These are phyloP conservation scores for Colletotrichum euphorbiae DNA, from an alignment of 2,329 filamentous ascomycete genomes.

Conservation along the genomic window DNA sequence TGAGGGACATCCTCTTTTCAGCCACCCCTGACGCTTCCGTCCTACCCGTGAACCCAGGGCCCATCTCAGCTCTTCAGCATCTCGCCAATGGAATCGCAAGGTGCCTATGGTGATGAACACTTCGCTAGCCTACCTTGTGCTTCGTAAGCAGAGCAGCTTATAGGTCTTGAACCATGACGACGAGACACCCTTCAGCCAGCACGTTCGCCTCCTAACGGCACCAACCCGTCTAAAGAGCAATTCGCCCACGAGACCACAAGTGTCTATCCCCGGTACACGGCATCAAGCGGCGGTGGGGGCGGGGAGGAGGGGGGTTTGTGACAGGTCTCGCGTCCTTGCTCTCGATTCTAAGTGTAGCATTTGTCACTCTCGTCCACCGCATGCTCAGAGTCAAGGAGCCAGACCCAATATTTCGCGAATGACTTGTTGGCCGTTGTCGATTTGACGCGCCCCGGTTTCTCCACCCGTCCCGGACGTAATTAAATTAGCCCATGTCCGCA, in stretches of 20 bases:
- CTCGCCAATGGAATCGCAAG: constrained; percentile 24
- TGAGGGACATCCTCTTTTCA: constrained; percentile 1
- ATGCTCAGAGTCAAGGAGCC: constrained; percentile 18
- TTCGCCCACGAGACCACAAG: not conserved
- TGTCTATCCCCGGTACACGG: no score
- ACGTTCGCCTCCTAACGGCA: not conserved
- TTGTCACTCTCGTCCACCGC: not conserved
- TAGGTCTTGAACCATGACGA: not conserved
- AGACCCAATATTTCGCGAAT: not conserved
- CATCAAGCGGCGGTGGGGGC: no score
- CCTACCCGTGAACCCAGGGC: constrained; percentile 18
- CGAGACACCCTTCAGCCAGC: not conserved
- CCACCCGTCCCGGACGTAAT: constrained; percentile 4
- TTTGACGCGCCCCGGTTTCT: constrained; percentile 10
- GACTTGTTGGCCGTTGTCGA: constrained; percentile 9
- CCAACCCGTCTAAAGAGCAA: constrained; percentile 2
- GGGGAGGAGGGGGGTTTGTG: no score
- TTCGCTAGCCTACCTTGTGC: constrained; percentile 3
- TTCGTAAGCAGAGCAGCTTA: constrained; percentile 11
- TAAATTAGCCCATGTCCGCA: constrained; percentile 3
- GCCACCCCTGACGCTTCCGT: constrained; percentile 1
- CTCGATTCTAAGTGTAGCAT: not conserved
- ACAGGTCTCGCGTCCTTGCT: not conserved
- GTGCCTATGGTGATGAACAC: no score
- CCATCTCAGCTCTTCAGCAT: constrained; percentile 29